Evolutionary conservation across 2,329 filamentous ascomycete genomes (phyloP), one percentile per base, ranked within the genome.

Genomic region (Ceratocystis huliohia): DNA sequence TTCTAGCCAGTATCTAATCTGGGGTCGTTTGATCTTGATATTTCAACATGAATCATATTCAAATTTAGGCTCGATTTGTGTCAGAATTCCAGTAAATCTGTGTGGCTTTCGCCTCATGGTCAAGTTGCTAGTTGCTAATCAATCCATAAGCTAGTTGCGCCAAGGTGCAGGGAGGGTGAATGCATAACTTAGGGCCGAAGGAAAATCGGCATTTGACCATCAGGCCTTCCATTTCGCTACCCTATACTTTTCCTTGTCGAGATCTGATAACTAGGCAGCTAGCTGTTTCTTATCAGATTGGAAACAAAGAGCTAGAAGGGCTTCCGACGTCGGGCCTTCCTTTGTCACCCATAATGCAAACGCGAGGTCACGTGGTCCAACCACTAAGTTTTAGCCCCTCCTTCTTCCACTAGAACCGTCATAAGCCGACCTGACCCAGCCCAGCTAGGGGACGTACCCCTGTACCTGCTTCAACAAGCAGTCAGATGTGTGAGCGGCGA

Each of bases 301-400:
- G 13, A 20, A 5, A 25, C 48, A 20, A 41, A 22, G 48, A 22
- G 20, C 20, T 22, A 25, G 20, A 20, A 22, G 22, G 10, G 28
- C 53, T 57, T 57, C 53, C 53, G 22, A 57, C 53, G 53, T 57
- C 53, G 53, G 53, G 22, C 53, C 13, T 56, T 56, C 25, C 10
- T 8, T 56, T 25, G 8, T 4, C 50, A 25, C 13, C 25, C 33
- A 15, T 30, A 33, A 28, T 57, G 13, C 22, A n/a, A 15, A 20
- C 53, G 53, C 22, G 22, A 57, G 30, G 28, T 57, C 53, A 57
- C 53, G 53, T 57, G 53, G 2, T 15, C 6, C 1, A 0, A 4
- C 7, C 13, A 57, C 48, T 3, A 50, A 50, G 13, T 10, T 10
- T 41, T 30, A 57, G 22, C 53, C 13, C 53, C 25, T 57, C 53